A percentile compares a stretch with the other conserved stretches of the same genome.
These are phyloP conservation scores for Diaporthe aspalathi DNA, from an alignment of 2,329 filamentous ascomycete species.

Conservation along the genomic window DNA sequence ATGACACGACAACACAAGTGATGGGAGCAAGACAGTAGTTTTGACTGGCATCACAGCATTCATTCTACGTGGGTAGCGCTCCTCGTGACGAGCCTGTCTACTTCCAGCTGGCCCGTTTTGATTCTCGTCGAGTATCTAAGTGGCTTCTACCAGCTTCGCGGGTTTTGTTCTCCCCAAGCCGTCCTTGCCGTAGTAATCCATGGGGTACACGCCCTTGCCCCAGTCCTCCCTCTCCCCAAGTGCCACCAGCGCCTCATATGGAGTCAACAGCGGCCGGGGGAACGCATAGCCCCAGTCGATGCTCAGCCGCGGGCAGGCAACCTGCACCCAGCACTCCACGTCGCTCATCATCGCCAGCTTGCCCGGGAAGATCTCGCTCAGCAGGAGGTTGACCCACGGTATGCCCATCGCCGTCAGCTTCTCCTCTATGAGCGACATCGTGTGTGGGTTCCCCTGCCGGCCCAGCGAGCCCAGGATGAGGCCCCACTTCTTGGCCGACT, in stretches of 20 bases:
- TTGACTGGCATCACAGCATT: background rate
- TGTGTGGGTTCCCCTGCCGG: conserved; percentile 94
- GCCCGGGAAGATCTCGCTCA: conserved; percentile 96
- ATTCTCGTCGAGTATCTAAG: conserved; percentile 4
- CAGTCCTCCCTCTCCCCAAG: conserved; percentile 82
- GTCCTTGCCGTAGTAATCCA: conserved; percentile 97
- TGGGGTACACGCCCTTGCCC: conserved; percentile 85
- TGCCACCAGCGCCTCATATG: conserved; percentile 95
- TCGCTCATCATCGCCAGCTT: conserved; percentile 94
- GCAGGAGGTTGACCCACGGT: conserved; percentile 84
- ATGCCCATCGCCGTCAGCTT: conserved; percentile 78
- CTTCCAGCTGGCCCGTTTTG: background rate
- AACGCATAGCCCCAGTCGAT: conserved; percentile 99
- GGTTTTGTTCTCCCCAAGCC: conserved; percentile 84
- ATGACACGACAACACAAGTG: background rate
- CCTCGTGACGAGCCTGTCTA: background rate
- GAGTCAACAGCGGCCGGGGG: conserved; percentile 85
- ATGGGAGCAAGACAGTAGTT: background rate
- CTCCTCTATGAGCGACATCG: conserved; percentile 85
- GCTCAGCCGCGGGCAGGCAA: conserved; percentile 94
- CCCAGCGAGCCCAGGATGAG: conserved; percentile 93
- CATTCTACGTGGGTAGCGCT: background rate
- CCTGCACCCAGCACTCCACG: conserved; percentile 98
- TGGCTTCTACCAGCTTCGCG: conserved; percentile 32
- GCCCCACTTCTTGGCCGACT: conserved; percentile 87